Conservation (phyloP, 495 filamentous ascomycete genomes). For the Podospora sp. region DNA sequence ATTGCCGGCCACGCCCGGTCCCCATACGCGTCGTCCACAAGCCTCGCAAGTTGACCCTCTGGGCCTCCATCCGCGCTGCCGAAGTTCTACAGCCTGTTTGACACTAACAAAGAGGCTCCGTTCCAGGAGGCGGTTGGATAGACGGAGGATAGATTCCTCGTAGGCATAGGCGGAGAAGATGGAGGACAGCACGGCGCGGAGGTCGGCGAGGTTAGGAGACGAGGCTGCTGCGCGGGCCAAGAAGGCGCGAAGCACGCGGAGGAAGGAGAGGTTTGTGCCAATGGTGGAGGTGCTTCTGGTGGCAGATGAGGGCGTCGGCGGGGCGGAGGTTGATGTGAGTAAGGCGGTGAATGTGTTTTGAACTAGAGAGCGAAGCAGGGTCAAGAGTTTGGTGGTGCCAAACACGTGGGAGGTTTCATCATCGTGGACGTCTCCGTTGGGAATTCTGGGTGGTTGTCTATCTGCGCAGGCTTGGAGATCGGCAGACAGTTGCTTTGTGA, state of each 20-base stretch:
- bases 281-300: conserved; percentile 36
- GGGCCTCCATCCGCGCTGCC: conserved; percentile 90
- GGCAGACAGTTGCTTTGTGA: conserved; percentile 62
- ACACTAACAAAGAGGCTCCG: conserved; percentile 89
- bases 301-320: conserved; percentile 25
- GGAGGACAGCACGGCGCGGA: conserved; percentile 79
- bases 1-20: conserved; percentile 75
- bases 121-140: conserved; percentile 85
- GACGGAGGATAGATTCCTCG: conserved; percentile 80
- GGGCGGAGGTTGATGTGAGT: conserved; percentile 65
- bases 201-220: conserved; percentile 83
- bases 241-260: conserved; percentile 87
- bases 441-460: background rate
- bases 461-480: conserved; percentile 32
- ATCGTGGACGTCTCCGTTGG: conserved; percentile 32
- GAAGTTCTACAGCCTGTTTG: conserved; percentile 67
- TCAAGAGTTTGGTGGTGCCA: conserved; percentile 60
- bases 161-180: conserved; percentile 96
- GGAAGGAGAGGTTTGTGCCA: conserved; percentile 70
- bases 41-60: conserved; percentile 82
- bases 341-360: conserved; percentile 90
- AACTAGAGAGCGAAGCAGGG: conserved; percentile 71
- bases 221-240: conserved; percentile 77
- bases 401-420: conserved; percentile 27
- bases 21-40: conserved; percentile 84